Evolutionary conservation across 2,329 filamentous ascomycete species (phyloP).

Genomic region (Sclerotinia glacialis): DNA sequence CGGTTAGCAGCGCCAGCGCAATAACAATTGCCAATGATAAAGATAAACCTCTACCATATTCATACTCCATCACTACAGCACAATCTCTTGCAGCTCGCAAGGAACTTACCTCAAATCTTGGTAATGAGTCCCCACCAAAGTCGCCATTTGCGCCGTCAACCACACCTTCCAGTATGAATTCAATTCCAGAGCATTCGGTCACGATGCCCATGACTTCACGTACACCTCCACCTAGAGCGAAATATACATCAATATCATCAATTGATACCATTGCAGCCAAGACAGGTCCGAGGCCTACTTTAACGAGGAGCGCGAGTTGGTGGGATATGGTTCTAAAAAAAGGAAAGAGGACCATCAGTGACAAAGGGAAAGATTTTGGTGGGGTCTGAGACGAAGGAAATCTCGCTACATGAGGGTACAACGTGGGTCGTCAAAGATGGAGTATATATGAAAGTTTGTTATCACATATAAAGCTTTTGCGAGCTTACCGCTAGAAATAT

Average conservation of each 20-base stretch:
- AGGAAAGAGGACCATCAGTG: background rate
- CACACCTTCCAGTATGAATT: background rate
- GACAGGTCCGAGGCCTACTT: slow-evolving; percentile 3
- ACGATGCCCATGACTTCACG: background rate
- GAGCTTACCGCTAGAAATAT: background rate
- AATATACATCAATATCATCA: slow-evolving; percentile 9
- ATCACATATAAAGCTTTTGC: background rate
- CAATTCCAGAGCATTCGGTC: slow-evolving; percentile 9
- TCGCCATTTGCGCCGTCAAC: background rate
- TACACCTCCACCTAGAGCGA: background rate
- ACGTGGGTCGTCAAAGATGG: background rate
- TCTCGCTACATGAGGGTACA: background rate
- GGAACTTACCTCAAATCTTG: background rate
- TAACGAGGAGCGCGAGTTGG: slow-evolving; percentile 12
- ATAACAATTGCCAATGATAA: background rate
- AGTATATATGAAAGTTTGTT: background rate
- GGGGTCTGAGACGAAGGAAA: background rate
- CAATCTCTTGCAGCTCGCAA: slow-evolving; percentile 12
- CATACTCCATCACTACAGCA: slow-evolving; percentile 6
- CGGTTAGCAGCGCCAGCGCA: background rate
- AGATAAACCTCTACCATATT: background rate
- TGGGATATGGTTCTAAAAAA: slow-evolving; percentile 4
- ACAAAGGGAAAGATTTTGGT: background rate
- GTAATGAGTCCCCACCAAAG: background rate
- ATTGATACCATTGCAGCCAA: background rate